Evolutionary conservation across 2,329 filamentous ascomycete species (phyloP).

Genomic region (Alternaria triticina): DNA sequence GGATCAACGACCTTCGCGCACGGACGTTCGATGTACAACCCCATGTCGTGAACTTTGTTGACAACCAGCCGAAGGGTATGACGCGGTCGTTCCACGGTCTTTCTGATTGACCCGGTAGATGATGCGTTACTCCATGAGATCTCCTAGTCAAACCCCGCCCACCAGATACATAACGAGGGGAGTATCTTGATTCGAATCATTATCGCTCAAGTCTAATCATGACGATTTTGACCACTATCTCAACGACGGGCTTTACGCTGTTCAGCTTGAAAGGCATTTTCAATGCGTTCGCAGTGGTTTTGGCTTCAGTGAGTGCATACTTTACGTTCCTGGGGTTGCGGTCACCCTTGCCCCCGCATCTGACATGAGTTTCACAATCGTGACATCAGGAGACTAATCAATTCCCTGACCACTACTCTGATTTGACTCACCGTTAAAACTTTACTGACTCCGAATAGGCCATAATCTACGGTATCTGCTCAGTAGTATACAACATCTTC

Average conservation of each 20-base stretch:
- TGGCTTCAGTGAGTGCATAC: not conserved
- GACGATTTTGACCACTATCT: not conserved
- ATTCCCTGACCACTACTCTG: not conserved
- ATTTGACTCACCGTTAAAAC: not conserved
- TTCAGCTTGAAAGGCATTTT: not conserved
- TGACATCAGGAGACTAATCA: not conserved
- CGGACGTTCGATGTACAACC: not conserved
- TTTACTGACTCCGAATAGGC: conserved; percentile 12
- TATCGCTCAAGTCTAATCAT: not conserved
- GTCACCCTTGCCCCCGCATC: not conserved
- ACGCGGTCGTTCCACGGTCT: not conserved
- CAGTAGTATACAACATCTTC: conserved; percentile 47
- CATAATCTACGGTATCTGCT: conserved; percentile 17
- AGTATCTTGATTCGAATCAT: not conserved
- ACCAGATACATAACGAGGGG: not conserved
- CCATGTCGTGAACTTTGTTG: conserved; percentile 5
- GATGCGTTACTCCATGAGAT: not conserved
- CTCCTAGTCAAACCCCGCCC: not conserved
- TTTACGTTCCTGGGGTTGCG: not conserved
- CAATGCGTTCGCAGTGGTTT: not conserved
- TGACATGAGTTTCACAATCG: not conserved
- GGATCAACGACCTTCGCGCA: not conserved
- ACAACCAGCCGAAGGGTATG: not conserved
- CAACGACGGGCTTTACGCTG: not conserved
- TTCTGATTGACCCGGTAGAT: not conserved